phyloP scores from a whole-genome alignment of 225 moss, liverwort and hornwort genomes.

The Polytrichum commune region DNA sequence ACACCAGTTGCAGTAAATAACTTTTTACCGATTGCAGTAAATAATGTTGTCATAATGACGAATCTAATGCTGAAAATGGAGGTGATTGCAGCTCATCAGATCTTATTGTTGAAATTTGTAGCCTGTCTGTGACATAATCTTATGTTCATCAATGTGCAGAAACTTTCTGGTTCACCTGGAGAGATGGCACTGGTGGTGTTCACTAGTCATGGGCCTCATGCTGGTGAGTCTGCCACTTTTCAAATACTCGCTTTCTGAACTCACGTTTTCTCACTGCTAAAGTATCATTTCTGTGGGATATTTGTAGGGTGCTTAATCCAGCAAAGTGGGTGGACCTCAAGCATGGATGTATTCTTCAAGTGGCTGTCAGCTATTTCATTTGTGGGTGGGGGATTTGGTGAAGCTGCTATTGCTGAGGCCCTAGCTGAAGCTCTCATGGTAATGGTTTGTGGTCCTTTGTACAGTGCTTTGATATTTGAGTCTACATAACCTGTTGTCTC shows the following conservation, averaged over 20 bases:
- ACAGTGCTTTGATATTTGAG: not conserved
- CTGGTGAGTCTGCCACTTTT: slow-evolving; percentile 42
- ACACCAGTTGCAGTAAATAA: not conserved
- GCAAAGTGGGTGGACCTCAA: slow-evolving; percentile 93
- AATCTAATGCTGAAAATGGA: not conserved
- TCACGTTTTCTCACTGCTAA: not conserved
- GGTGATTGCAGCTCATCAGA: not conserved
- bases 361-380: slow-evolving; percentile 82
- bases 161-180: slow-evolving; percentile 52
- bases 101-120: not conserved
- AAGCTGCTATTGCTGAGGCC: slow-evolving; percentile 86
- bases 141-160: slow-evolving; percentile 43
- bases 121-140: not conserved
- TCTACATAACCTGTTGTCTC: no score
- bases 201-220: slow-evolving; percentile 62
- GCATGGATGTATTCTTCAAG: slow-evolving; percentile 69
- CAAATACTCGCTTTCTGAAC: not conserved
- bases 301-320: slow-evolving; percentile 64
- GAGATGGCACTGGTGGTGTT: slow-evolving; percentile 89
- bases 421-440: slow-evolving; percentile 92
- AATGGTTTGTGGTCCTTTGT: slow-evolving; percentile 15
- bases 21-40: no score
- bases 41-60: no score
- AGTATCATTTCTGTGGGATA: slow-evolving; percentile 8
- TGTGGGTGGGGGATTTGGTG: slow-evolving; percentile 79